Conservation (phyloP, 2,329 filamentous ascomycete species). For the Aspergillus sp. region DNA sequence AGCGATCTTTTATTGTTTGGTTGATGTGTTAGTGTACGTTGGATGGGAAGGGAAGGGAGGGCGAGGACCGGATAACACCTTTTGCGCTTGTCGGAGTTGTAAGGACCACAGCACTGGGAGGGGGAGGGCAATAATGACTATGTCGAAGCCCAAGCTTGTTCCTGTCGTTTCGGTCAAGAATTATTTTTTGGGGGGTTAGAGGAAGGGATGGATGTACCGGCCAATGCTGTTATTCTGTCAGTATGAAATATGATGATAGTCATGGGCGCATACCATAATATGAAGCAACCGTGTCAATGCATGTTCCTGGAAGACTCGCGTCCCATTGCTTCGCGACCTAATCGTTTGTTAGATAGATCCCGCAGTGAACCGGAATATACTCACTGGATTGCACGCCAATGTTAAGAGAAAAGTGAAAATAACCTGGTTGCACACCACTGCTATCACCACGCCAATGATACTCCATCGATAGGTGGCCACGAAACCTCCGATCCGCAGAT, state of each 20-base stretch:
- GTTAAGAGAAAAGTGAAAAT: constrained; percentile 30
- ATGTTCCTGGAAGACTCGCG: constrained; percentile 38
- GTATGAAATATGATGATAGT: background rate
- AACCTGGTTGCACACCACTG: constrained; percentile 44
- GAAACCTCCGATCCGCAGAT: constrained; percentile 49
- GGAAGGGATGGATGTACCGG: background rate
- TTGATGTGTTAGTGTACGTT: background rate
- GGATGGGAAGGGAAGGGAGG: background rate
- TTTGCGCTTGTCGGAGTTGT: constrained; percentile 19
- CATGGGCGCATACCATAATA: constrained; percentile 39
- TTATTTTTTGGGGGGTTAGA: background rate
- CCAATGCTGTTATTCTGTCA: constrained; percentile 5
- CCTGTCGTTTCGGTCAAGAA: constrained; percentile 10
- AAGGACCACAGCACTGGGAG: constrained; percentile 27
- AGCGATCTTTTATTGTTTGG: constrained; percentile 35
- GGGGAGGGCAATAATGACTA: constrained; percentile 28
- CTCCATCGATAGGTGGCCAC: constrained; percentile 36
- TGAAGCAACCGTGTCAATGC: constrained; percentile 44
- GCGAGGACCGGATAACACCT: constrained; percentile 6
- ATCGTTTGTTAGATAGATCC: background rate
- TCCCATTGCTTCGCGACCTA: constrained; percentile 1
- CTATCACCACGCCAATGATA: constrained; percentile 38
- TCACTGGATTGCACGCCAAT: constrained; percentile 31
- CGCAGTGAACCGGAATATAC: constrained; percentile 4
- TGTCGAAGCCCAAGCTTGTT: constrained; percentile 26